Evolutionary conservation across 192 early-diverging fungal genomes (phyloP).

Genomic region (Linnemannia elongata): DNA sequence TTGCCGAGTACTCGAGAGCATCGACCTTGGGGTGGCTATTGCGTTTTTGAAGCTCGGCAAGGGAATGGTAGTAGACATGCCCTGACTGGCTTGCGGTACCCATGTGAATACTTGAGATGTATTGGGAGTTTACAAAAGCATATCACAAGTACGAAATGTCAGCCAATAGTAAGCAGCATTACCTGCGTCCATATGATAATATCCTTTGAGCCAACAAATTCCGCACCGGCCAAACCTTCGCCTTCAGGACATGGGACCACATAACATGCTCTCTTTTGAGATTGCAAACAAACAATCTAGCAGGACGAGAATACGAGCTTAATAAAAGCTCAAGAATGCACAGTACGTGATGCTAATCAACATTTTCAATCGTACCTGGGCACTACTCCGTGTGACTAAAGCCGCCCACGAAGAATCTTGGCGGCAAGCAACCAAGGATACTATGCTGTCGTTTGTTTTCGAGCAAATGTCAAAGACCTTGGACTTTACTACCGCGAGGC

Average conservation of each 20-base stretch:
- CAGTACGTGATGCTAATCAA: too few relatives aligned
- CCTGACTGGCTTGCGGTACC: slow-evolving; percentile 16
- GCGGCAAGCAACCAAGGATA: slow-evolving; percentile 20
- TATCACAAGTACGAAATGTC: not conserved
- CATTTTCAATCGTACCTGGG: slow-evolving; percentile 16
- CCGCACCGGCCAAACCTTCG: slow-evolving; percentile 55
- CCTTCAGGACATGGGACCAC: slow-evolving; percentile 25
- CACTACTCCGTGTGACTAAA: slow-evolving; percentile 21
- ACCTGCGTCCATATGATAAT: slow-evolving; percentile 64
- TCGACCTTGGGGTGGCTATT: not conserved
- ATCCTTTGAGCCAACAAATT: slow-evolving; percentile 42
- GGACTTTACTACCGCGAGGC: slow-evolving; percentile 60
- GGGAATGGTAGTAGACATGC: slow-evolving; percentile 25
- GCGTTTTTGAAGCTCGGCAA: slow-evolving; percentile 7
- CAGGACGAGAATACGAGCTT: not conserved
- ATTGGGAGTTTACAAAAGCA: too few relatives aligned
- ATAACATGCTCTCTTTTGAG: slow-evolving; percentile 31
- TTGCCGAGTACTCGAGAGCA: not conserved
- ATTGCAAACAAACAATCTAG: slow-evolving; percentile 34
- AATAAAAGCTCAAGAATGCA: not conserved
- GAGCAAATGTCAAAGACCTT: slow-evolving; percentile 39
- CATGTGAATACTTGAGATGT: not conserved
- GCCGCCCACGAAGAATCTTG: slow-evolving; percentile 20
- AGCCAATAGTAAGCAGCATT: not conserved
- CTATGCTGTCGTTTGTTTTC: slow-evolving; percentile 17